Evolutionary conservation across 768 basidiomycete species (phyloP).

Genomic region (Mycena belliarum): DNA sequence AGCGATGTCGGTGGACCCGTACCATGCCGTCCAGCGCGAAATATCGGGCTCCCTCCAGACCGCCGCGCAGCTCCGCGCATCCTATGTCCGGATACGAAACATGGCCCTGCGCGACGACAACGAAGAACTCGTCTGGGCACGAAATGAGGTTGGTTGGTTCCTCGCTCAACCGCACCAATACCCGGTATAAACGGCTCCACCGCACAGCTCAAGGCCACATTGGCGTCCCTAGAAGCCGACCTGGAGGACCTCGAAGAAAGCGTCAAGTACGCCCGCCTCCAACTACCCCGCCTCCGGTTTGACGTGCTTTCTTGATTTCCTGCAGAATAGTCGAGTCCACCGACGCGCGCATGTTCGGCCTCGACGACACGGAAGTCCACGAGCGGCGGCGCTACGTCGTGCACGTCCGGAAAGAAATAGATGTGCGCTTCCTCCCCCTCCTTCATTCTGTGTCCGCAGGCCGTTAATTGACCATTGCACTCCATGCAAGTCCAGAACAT

Average conservation of each 20-base stretch:
- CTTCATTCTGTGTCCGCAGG: background rate
- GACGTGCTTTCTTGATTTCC: background rate
- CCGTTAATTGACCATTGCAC: slow-evolving; percentile 28
- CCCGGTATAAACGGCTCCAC: slow-evolving; percentile 8
- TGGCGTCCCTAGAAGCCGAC: slow-evolving; percentile 81
- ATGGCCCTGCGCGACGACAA: slow-evolving; percentile 67
- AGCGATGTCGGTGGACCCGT: slow-evolving; percentile 76
- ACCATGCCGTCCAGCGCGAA: slow-evolving; percentile 84
- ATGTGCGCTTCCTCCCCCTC: slow-evolving; percentile 49
- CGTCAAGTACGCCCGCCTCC: slow-evolving; percentile 61
- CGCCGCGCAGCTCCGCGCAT: slow-evolving; percentile 69
- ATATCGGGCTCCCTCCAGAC: slow-evolving; percentile 74
- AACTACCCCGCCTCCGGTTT: background rate
- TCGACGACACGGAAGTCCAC: slow-evolving; percentile 76
- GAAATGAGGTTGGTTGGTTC: slow-evolving; percentile 61
- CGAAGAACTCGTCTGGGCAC: slow-evolving; percentile 79
- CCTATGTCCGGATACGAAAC: slow-evolving; percentile 76
- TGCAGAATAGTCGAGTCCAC: slow-evolving; percentile 87
- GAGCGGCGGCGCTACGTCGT: slow-evolving; percentile 76
- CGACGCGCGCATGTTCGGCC: slow-evolving; percentile 81
- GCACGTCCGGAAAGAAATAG: slow-evolving; percentile 72
- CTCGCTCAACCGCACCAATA: background rate
- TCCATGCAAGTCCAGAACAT: slow-evolving; percentile 65
- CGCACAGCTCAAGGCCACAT: slow-evolving; percentile 69
- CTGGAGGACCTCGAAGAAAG: slow-evolving; percentile 93